A percentile compares a stretch with the other conserved stretches of the same genome.
These are phyloP conservation scores for Pyropia haitanensis DNA, from an alignment of 23 red algal genomes.

Conservation along the genomic window DNA sequence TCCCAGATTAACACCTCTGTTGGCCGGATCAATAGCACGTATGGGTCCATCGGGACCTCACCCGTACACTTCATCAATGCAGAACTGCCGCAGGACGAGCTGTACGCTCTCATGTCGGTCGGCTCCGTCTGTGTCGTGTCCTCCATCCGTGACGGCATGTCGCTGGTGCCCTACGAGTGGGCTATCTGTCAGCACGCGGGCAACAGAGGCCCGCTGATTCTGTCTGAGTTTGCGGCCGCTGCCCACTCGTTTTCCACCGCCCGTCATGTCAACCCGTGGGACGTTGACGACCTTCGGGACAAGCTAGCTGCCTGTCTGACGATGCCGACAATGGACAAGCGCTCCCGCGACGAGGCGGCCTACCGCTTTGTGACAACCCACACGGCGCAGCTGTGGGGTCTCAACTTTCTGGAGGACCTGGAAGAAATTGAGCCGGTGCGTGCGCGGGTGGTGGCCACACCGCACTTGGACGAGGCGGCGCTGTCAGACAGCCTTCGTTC, in stretches of 20 bases:
- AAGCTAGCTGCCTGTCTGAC: conserved; percentile 48
- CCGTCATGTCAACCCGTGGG: conserved; percentile 82
- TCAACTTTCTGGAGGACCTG: conserved; percentile 85
- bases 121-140: conserved; percentile 77
- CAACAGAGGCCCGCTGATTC: conserved; percentile 59
- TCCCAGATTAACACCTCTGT: conserved; percentile 60
- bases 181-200: conserved; percentile 73
- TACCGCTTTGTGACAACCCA: conserved; percentile 71
- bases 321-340: conserved; percentile 43
- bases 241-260: conserved; percentile 68
- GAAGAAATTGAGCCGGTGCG: conserved; percentile 19
- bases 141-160: conserved; percentile 73
- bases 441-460: conserved; percentile 18
- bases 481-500: conserved; percentile 1
- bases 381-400: conserved; percentile 66
- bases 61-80: conserved; percentile 82
- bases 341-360: conserved; percentile 57
- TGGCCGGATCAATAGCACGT: conserved; percentile 81
- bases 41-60: conserved; percentile 57
- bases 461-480: conserved; percentile 17
- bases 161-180: conserved; percentile 77
- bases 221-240: conserved; percentile 77
- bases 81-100: conserved; percentile 28
- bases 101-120: conserved; percentile 62
- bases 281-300: conserved; percentile 52